Percentiles rank a stretch among this genome's conserved stretches.
Evolutionary conservation across 495 filamentous ascomycete genomes (phyloP).

Genomic region (Daldinia vernicosa): DNA sequence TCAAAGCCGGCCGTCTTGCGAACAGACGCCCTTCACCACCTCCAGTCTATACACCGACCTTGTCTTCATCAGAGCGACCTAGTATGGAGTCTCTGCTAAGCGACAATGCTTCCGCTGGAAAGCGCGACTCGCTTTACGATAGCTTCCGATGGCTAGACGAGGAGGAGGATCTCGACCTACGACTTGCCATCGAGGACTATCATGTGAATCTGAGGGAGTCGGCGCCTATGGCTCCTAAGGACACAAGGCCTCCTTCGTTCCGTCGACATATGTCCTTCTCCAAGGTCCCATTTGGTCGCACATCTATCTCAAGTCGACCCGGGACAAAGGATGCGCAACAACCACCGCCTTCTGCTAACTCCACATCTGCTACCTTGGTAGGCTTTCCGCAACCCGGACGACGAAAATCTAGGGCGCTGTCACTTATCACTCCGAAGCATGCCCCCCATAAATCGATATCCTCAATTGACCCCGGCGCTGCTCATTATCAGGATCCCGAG

Average conservation of each 20-base stretch:
- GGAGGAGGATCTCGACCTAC: slow-evolving; percentile 76
- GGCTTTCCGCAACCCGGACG: slow-evolving; percentile 47
- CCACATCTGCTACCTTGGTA: slow-evolving; percentile 49
- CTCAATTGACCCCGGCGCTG: slow-evolving; percentile 74
- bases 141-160: slow-evolving; percentile 84
- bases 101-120: slow-evolving; percentile 22
- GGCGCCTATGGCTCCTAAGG: slow-evolving; percentile 51
- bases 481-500: slow-evolving; percentile 91
- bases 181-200: slow-evolving; percentile 65
- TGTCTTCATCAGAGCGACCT: slow-evolving; percentile 41
- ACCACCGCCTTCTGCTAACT: slow-evolving; percentile 42
- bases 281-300: slow-evolving; percentile 64
- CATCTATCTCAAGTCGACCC: slow-evolving; percentile 55
- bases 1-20: slow-evolving; percentile 57
- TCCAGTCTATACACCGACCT: slow-evolving; percentile 40
- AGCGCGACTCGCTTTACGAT: slow-evolving; percentile 64
- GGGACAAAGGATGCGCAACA: slow-evolving; percentile 50
- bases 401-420: slow-evolving; percentile 59
- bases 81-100: slow-evolving; percentile 52
- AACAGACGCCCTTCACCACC: slow-evolving; percentile 48
- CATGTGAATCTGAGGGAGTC: slow-evolving; percentile 58
- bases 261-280: slow-evolving; percentile 63
- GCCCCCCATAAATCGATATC: slow-evolving; percentile 58
- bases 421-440: slow-evolving; percentile 59
- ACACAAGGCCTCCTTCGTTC: slow-evolving; percentile 57